phyloP scores from a whole-genome alignment of 352 stramenopile species.

The Pythium pyrilobum region DNA sequence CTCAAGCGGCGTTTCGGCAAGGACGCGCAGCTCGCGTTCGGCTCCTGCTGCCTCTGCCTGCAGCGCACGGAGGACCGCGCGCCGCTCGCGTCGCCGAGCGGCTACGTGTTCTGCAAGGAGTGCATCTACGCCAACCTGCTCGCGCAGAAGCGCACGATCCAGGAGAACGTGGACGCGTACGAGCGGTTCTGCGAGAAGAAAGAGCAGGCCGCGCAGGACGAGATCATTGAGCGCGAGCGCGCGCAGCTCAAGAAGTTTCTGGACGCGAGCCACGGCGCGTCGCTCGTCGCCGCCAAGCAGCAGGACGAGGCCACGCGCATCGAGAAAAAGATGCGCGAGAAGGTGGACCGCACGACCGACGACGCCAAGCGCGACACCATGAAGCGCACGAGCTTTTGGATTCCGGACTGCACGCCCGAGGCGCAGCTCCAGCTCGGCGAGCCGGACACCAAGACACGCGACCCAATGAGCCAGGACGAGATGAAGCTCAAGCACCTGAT shows the following conservation, averaged over 20 bases:
- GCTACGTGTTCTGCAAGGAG: conserved; percentile 84
- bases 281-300: neutral
- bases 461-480: conserved; percentile 78
- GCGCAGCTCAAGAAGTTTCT: conserved; percentile 48
- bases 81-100: conserved; percentile 61
- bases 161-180: conserved; percentile 59
- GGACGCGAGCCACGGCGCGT: conserved; percentile 22
- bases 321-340: conserved; percentile 52
- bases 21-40: conserved; percentile 75
- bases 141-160: conserved; percentile 76
- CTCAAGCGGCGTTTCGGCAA: conserved; percentile 79
- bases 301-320: conserved; percentile 17
- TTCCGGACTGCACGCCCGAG: conserved; percentile 73
- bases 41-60: conserved; percentile 74
- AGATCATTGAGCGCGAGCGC: conserved; percentile 41
- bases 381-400: conserved; percentile 84
- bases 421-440: conserved; percentile 42
- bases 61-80: conserved; percentile 46
- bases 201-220: conserved; percentile 42
- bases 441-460: conserved; percentile 66
- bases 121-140: conserved; percentile 87
- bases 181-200: conserved; percentile 54
- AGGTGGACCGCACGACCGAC: conserved; percentile 69
- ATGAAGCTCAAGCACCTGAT: conserved; percentile 88
- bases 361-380: conserved; percentile 71